These are phyloP conservation scores for Botryotinia convoluta DNA, from an alignment of 2,329 filamentous ascomycete genomes.

Conservation along the genomic window DNA sequence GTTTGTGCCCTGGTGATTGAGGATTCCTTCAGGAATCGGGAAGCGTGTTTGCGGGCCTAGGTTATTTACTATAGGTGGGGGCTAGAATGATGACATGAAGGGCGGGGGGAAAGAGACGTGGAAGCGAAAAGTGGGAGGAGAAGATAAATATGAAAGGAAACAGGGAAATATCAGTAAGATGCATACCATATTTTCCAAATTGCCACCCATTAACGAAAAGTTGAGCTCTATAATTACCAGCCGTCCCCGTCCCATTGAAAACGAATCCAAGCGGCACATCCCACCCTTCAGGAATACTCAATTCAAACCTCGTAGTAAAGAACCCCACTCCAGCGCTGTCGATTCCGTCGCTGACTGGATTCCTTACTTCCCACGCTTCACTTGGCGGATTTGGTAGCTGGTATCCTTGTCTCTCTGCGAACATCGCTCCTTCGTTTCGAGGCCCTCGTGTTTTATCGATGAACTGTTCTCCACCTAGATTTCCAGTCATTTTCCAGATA, in stretches of 20 bases:
- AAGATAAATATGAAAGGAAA: not conserved
- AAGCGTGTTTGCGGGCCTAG: conserved; percentile 70
- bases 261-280: conserved; percentile 61
- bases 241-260: conserved; percentile 48
- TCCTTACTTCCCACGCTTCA: conserved; percentile 43
- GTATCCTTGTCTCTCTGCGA: conserved; percentile 60
- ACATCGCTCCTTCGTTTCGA: conserved; percentile 64
- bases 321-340: conserved; percentile 53
- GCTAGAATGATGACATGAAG: not conserved
- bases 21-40: conserved; percentile 70
- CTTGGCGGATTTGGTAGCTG: conserved; percentile 54
- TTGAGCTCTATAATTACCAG: conserved; percentile 54
- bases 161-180: not conserved
- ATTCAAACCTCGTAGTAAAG: conserved; percentile 54
- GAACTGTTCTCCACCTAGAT: conserved; percentile 64
- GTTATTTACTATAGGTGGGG: conserved; percentile 47
- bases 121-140: not conserved
- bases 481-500: conserved; percentile 66
- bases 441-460: conserved; percentile 58
- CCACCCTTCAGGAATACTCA: conserved; percentile 54
- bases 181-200: conserved; percentile 57
- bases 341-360: conserved; percentile 44
- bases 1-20: conserved; percentile 69
- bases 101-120: not conserved
- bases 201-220: conserved; percentile 77